Percentiles rank a stretch among this genome's conserved stretches.
phyloP scores from a whole-genome alignment of 2,329 filamentous ascomycete species.

The Teratosphaeria destructans region DNA sequence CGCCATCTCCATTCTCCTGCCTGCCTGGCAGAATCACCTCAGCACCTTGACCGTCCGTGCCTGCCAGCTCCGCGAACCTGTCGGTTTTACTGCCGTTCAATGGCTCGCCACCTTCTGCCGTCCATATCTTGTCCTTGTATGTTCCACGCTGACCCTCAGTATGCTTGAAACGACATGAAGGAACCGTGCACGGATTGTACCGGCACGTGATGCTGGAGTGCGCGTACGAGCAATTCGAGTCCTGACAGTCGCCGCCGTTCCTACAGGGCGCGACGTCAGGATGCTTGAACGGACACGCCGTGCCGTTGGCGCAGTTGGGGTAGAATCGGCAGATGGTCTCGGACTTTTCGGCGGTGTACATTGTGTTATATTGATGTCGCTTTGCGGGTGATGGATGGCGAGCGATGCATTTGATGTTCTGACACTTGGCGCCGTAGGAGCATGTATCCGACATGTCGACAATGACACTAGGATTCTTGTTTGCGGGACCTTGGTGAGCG shows the following conservation, averaged over 20 bases:
- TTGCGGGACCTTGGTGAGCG: conserved; percentile 82
- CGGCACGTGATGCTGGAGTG: conserved; percentile 78
- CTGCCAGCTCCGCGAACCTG: conserved; percentile 17
- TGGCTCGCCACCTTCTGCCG: conserved; percentile 34
- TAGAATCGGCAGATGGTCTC: conserved; percentile 85
- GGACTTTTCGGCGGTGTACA: conserved; percentile 48
- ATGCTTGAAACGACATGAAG: conserved; percentile 81
- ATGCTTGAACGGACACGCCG: conserved; percentile 79
- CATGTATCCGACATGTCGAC: conserved; percentile 76
- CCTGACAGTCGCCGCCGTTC: conserved; percentile 81
- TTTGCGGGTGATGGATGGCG: conserved; percentile 87
- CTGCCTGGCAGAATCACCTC: conserved; percentile 26
- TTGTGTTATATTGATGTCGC: conserved; percentile 59
- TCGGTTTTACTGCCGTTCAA: conserved; percentile 13
- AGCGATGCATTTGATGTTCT: conserved; percentile 86
- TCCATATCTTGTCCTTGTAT: conserved; percentile 88
- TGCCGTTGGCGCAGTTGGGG: conserved; percentile 77
- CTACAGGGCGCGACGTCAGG: conserved; percentile 77
- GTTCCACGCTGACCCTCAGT: conserved; percentile 77
- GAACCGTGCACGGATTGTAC: conserved; percentile 84
- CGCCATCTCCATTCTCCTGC: background rate
- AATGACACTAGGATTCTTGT: conserved; percentile 53
- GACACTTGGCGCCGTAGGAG: conserved; percentile 80
- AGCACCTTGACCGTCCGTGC: conserved; percentile 17
- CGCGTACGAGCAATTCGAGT: conserved; percentile 76